Conservation (phyloP, 352 stramenopile genomes). For the Globisporangium spinosum region DNA sequence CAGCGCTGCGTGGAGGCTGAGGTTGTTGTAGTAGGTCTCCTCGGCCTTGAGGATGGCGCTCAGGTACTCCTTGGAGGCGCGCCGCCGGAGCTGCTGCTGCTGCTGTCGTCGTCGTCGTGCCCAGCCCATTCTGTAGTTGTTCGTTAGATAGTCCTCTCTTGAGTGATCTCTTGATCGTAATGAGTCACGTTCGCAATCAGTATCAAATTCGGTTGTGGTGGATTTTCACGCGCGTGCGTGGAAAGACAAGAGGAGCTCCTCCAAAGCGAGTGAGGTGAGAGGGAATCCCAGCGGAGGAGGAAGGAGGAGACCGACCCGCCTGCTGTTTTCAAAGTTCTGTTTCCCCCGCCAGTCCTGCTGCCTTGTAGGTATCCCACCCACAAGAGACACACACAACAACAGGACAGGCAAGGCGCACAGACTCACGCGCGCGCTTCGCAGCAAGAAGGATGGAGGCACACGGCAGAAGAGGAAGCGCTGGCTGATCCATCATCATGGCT, state of each 20-base stretch:
- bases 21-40: not conserved
- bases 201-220: conserved; percentile 18
- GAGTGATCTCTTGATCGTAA: not conserved
- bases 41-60: not conserved
- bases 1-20: not conserved
- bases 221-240: conserved; percentile 8
- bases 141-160: not conserved
- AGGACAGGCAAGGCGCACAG: not conserved
- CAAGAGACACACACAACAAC: conserved; percentile 4
- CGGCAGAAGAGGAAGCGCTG: not conserved
- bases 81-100: conserved; percentile 22
- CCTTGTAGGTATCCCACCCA: not conserved
- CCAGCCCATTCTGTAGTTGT: conserved; percentile 16
- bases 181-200: conserved; percentile 11
- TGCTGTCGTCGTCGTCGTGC: conserved; percentile 18
- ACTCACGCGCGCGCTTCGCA: not conserved
- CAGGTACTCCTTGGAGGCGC: conserved; percentile 10
- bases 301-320: not conserved
- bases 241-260: not conserved
- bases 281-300: not conserved
- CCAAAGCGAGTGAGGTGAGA: not conserved
- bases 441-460: not conserved
- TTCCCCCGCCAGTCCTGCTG: not conserved
- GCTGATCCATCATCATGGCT: not conserved
- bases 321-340: conserved; percentile 8